Percentiles rank a stretch among this genome's conserved stretches.
phyloP scores from a whole-genome alignment of 2,329 filamentous ascomycete genomes.

The Leptodontidium sp. region DNA sequence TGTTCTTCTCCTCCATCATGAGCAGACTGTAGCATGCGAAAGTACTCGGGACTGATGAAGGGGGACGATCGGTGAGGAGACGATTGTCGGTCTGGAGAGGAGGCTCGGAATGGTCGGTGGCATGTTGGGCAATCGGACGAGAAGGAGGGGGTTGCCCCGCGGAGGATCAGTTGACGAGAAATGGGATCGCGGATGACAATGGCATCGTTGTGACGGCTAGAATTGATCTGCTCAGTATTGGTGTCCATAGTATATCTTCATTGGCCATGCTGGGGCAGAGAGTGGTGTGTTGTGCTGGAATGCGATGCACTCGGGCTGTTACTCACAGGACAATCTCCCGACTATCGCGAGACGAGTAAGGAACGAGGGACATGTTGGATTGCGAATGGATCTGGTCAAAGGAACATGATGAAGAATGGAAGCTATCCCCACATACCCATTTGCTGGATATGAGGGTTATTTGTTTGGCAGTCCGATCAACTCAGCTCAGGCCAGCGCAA shows the following conservation, averaged over 20 bases:
- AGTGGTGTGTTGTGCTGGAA: background rate
- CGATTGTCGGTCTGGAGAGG: conserved; percentile 56
- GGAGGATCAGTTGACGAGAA: conserved; percentile 85
- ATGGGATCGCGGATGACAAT: conserved; percentile 90
- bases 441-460: conserved; percentile 2
- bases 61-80: conserved; percentile 57
- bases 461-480: background rate
- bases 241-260: conserved; percentile 5
- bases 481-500: no score
- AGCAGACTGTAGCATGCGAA: conserved; percentile 82
- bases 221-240: conserved; percentile 30
- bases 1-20: conserved; percentile 55
- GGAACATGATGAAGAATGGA: conserved; percentile 10
- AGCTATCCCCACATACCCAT: conserved; percentile 7
- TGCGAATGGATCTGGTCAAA: background rate
- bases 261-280: background rate
- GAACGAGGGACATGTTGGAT: conserved; percentile 71
- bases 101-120: conserved; percentile 52
- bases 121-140: conserved; percentile 75
- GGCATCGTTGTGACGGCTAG: conserved; percentile 88
- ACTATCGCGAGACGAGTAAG: conserved; percentile 76
- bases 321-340: conserved; percentile 83
- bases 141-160: conserved; percentile 60
- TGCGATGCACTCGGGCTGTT: background rate
- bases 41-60: conserved; percentile 92